Evolutionary conservation across 2,329 filamentous ascomycete genomes (phyloP).

Genomic region (Cephalotrichum gorgonifer): DNA sequence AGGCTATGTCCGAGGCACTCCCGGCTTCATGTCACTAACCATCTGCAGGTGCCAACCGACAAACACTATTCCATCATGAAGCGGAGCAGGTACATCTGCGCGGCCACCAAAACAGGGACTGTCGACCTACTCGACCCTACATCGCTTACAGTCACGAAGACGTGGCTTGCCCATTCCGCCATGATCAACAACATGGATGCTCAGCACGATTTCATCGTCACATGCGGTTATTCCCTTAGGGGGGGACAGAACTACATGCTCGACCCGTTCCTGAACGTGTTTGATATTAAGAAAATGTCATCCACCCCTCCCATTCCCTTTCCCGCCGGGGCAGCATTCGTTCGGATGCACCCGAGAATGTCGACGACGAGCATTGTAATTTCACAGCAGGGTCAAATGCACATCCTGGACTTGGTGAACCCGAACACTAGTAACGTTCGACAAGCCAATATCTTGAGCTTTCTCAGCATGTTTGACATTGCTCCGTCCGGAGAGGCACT

Average conservation of each 20-base stretch:
- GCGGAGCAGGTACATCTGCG: conserved; percentile 81
- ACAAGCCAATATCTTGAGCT: conserved; percentile 67
- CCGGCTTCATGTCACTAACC: not conserved
- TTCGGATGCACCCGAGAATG: conserved; percentile 93
- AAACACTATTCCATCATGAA: conserved; percentile 88
- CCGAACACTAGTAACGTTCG: conserved; percentile 78
- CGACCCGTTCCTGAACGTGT: conserved; percentile 90
- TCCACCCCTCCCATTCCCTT: conserved; percentile 87
- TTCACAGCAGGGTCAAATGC: conserved; percentile 85
- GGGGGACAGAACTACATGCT: conserved; percentile 66
- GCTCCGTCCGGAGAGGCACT: conserved; percentile 81
- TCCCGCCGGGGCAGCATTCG: conserved; percentile 84
- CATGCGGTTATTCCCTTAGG: conserved; percentile 83
- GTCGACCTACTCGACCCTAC: conserved; percentile 80
- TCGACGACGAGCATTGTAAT: conserved; percentile 90
- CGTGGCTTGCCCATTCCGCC: conserved; percentile 83
- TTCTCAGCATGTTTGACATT: conserved; percentile 72
- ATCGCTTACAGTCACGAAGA: conserved; percentile 68
- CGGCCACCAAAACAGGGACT: conserved; percentile 70
- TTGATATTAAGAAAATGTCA: conserved; percentile 82
- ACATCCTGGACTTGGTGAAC: conserved; percentile 92
- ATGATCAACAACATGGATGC: conserved; percentile 96
- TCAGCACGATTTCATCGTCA: conserved; percentile 88
- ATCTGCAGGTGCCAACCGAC: conserved; percentile 51
- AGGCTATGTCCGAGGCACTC: conserved; percentile 8